These are phyloP conservation scores for Periglandula ipomoeae DNA, from an alignment of 2,329 filamentous ascomycete genomes.

Conservation along the genomic window DNA sequence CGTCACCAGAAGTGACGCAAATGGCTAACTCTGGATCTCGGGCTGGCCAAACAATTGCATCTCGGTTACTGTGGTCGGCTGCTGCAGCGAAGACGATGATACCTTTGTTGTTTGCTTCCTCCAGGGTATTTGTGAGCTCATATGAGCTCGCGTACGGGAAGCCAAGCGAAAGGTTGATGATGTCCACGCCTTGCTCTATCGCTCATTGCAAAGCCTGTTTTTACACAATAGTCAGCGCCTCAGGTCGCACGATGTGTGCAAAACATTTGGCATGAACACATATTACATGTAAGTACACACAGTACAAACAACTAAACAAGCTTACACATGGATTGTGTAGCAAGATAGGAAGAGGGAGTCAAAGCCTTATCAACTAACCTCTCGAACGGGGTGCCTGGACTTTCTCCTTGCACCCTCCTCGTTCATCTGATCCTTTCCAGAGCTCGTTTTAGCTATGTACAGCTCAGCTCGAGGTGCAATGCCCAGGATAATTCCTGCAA, in stretches of 20 bases:
- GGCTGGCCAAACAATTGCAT: constrained; percentile 10
- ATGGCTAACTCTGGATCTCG: constrained; percentile 8
- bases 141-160: constrained; percentile 9
- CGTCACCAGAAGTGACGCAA: constrained; percentile 10
- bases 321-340: too few relatives aligned
- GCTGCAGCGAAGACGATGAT: constrained; percentile 11
- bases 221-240: too few relatives aligned
- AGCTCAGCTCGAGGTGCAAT: constrained; percentile 10
- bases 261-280: too few relatives aligned
- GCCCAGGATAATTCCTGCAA: constrained; percentile 8
- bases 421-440: neutral
- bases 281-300: too few relatives aligned
- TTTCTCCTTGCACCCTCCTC: neutral
- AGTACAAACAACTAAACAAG: too few relatives aligned
- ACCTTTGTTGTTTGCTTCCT: constrained; percentile 3
- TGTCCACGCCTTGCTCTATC: constrained; percentile 9
- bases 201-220: constrained; percentile 10
- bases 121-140: constrained; percentile 7
- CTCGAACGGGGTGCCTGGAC: neutral
- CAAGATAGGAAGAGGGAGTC: too few relatives aligned
- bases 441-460: constrained; percentile 10
- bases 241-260: too few relatives aligned
- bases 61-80: constrained; percentile 10
- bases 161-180: constrained; percentile 11
- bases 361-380: neutral